A percentile compares a stretch with the other conserved stretches of the same genome.
Evolutionary conservation across 2,329 filamentous ascomycete genomes (phyloP).

Genomic region (Xylaria hypoxylon): DNA sequence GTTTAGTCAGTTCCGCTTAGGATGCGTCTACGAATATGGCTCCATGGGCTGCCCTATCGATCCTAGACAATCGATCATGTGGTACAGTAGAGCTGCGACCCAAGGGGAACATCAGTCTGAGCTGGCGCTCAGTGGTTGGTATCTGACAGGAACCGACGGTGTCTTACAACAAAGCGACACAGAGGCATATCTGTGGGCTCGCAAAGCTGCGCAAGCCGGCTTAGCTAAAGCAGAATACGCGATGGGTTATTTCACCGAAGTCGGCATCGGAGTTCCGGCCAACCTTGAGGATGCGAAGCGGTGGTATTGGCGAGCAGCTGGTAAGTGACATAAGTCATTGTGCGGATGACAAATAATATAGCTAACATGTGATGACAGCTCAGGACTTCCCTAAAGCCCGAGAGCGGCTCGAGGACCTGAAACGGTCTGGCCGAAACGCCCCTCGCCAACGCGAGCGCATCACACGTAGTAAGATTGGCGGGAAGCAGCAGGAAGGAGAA

Average conservation of each 20-base stretch:
- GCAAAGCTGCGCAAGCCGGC: conserved; percentile 89
- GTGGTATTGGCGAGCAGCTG: conserved; percentile 97
- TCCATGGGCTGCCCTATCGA: conserved; percentile 85
- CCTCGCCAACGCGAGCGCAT: conserved; percentile 82
- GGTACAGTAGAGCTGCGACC: conserved; percentile 91
- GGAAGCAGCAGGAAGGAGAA: conserved; percentile 88
- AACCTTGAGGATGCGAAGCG: conserved; percentile 95
- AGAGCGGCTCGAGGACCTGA: conserved; percentile 91
- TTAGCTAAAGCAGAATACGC: conserved; percentile 96
- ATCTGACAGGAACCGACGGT: conserved; percentile 88
- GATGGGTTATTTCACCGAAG: conserved; percentile 97
- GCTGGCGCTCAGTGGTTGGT: conserved; percentile 88
- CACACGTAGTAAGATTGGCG: conserved; percentile 78
- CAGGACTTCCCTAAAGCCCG: conserved; percentile 95
- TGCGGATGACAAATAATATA: not conserved
- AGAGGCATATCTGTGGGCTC: conserved; percentile 96
- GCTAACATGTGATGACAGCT: conserved; percentile 65
- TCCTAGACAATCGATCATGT: conserved; percentile 85
- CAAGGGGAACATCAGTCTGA: conserved; percentile 96
- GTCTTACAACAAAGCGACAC: conserved; percentile 93
- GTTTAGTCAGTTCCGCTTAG: conserved; percentile 90
- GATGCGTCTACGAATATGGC: conserved; percentile 90
- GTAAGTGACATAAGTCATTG: conserved; percentile 67
- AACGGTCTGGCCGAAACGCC: conserved; percentile 77
- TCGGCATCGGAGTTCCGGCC: conserved; percentile 87